Evolutionary conservation across 495 filamentous ascomycete genomes (phyloP), one percentile per base, ranked within the genome.

Genomic region (Eremomyces bilateralis): DNA sequence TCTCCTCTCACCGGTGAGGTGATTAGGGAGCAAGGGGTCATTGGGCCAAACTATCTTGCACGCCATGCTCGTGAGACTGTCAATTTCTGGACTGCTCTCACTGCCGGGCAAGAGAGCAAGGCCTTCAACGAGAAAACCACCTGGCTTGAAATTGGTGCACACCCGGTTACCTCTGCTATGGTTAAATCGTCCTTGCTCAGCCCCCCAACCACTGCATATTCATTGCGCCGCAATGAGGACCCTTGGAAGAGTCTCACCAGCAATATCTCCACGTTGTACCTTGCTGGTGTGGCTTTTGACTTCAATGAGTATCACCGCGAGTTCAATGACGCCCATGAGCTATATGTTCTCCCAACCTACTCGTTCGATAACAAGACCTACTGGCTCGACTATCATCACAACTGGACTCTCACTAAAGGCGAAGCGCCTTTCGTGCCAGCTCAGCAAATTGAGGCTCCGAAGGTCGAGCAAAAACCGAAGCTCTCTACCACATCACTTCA

Each of bases 381-480:
- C 41, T 65, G 61, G 61, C 49, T 65, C 15, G 54, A 63, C 36
- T 60, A 63, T 39, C 47, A 49, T 42, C 59, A 61, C 40, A 57
- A 63, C 46, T 63, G 60, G 60, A 53, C 50, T 36, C 47, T 63
- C n/a, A 59, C 49, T 21, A 63, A 63, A 43, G 60, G 60, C 22
- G 53, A 62, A 32, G 56, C 52, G 13, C 47, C 44, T 0, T 41
- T 42, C 28, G 49, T 29, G 33, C 41, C 38, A 19, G 38, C 43
- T 15, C 39, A 34, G 20, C 41, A 31, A 4, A 39, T 42, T 11
- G 48, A 44, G 22, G 39, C 44, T 16, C 35, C 42, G 15, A 45
- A 55, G 28, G 31, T 15, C 11, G 17, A 16, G 4, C 30, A 40
- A 12, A 33, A 39, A 13, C 47, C 53, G 22, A 55, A 54, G 31